These are phyloP conservation scores for Ciborinia camelliae DNA, from an alignment of 2,329 filamentous ascomycete genomes.

Conservation along the genomic window DNA sequence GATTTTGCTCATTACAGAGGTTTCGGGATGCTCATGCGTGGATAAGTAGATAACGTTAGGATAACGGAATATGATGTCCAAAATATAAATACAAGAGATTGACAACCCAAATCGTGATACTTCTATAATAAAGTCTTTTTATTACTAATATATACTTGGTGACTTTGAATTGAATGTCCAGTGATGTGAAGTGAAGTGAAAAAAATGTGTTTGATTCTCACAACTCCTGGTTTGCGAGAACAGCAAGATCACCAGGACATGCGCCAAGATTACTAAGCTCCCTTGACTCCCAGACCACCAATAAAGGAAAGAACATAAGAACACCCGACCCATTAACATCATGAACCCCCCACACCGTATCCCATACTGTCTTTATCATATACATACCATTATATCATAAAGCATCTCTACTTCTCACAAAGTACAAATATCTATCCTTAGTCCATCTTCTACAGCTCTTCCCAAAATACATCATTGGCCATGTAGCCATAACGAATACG, in stretches of 20 bases:
- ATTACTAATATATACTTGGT: too few species aligned
- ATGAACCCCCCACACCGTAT: background rate
- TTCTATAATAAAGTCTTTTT: background rate
- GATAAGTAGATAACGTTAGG: background rate
- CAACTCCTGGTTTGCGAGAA: background rate
- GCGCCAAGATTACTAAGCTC: background rate
- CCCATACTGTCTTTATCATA: background rate
- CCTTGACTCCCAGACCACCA: background rate
- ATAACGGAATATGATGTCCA: background rate
- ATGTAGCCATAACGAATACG: conserved; percentile 47
- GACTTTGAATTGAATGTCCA: background rate
- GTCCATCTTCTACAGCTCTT: conserved; percentile 50
- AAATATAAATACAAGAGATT: background rate
- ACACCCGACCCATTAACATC: background rate
- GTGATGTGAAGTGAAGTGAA: background rate
- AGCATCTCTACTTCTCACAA: conserved; percentile 46
- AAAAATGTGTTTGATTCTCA: background rate
- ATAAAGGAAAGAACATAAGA: background rate
- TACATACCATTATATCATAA: conserved; percentile 20
- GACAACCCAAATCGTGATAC: too few species aligned
- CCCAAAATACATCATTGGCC: conserved; percentile 54
- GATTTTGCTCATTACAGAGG: background rate
- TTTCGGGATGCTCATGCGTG: background rate
- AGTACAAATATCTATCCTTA: conserved; percentile 44
- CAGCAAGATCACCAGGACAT: background rate